phyloP scores from a whole-genome alignment of 768 basidiomycete species.

The Lentinula sp. region DNA sequence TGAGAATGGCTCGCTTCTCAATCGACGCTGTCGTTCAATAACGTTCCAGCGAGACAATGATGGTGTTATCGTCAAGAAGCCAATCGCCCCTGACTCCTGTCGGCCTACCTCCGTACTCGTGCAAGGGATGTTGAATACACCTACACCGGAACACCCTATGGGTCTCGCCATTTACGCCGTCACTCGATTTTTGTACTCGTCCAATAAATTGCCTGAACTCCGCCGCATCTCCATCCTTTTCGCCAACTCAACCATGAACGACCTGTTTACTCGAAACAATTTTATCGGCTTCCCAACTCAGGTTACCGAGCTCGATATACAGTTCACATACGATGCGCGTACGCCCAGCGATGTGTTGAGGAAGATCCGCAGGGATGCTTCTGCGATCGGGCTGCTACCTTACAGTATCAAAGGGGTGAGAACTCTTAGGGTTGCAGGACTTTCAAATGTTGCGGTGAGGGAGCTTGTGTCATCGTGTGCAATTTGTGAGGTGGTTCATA shows the following conservation, averaged over 20 bases:
- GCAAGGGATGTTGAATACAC: not conserved
- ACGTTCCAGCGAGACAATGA: conserved; percentile 1
- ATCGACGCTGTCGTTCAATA: not conserved
- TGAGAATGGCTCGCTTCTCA: not conserved
- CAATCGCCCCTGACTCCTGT: not conserved
- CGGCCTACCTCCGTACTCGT: not conserved
- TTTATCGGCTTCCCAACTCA: not conserved
- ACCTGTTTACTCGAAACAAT: not conserved
- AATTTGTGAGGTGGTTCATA: not conserved
- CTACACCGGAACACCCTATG: not conserved
- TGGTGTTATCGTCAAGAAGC: not conserved
- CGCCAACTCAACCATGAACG: not conserved
- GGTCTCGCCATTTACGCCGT: not conserved
- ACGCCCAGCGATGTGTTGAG: not conserved
- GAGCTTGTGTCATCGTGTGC: not conserved
- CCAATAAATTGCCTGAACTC: not conserved
- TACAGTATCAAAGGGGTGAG: not conserved
- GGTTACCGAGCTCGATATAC: conserved; percentile 1
- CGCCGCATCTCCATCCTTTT: not conserved
- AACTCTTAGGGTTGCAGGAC: not conserved
- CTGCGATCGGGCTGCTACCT: not conserved
- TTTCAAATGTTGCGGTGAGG: not conserved
- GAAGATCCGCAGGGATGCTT: not conserved
- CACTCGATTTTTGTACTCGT: not conserved
- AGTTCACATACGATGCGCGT: not conserved